Base-by-base conservation (phyloP, 2,329 filamentous ascomycete species). In the Claviceps sp. region DNA sequence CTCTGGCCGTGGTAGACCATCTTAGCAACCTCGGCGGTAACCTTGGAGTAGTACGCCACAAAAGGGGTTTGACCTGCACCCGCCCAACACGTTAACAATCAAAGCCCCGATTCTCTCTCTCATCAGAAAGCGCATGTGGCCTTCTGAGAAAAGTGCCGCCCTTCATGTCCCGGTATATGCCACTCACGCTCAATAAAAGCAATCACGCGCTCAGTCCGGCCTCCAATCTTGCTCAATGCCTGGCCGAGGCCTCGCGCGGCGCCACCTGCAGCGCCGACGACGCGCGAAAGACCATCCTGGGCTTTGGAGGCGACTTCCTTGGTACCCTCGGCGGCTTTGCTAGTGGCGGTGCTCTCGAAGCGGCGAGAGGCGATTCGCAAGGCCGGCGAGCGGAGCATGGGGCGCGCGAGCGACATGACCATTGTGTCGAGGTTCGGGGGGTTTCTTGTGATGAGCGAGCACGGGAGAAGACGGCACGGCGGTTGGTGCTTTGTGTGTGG, bases 21-120 rank as follows among this genome's bases (percentile, higher is more conserved):
- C 79, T 87, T 95, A 67, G 79, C 79, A 55, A 97, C 77, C 77
- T 98, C 93, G 58, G 90, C 73, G 62, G 78, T 86, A 66, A 97
- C 91, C 69, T 83, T 86, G 64, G 85, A 83, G 78, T 97, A 98
- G 81, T 96, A 96, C 67, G 94, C 67, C 57, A 89, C 84, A 56
- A 83, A 83, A 61, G 93, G 93, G 60, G 90, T 80, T 74, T 93
- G 78, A 70, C 83, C 91, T 96, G 66, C 26, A 22, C 29, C 7
- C 20, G 8, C 9, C 20, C 34, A 42, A 11, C 29, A n/a, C 26
- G 29, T 50, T 29, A 50, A 42, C 42, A 7, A 13, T 8, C 1
- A 4, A 8, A 8, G 5, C 6, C 6, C 17, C 5, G 36, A n/a
- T n/a, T n/a, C n/a, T n/a, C 4, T 23, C 2, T 16, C 6, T 1